Base-by-base conservation (phyloP, 1,284 basidiomycete genomes). In the Ganoderma leucocontextum region DNA sequence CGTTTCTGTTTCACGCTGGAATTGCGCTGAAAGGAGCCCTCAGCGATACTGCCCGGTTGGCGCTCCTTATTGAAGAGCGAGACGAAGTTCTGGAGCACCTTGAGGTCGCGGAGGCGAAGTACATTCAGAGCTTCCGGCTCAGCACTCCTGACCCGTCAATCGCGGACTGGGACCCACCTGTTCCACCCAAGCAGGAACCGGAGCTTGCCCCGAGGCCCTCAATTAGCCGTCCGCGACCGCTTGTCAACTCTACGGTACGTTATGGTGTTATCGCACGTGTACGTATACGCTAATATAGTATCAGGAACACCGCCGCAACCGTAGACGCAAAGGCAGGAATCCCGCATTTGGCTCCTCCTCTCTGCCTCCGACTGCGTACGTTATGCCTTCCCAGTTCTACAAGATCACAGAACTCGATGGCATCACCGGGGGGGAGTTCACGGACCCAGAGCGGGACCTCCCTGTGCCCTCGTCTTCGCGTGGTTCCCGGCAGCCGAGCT, bases 311-410 rank as follows among this genome's bases (percentile, higher is more conserved):
- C 72, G 75, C 44, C 78, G 82, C 65, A 77, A 82, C 41, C 78
- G 82, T 64, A 77, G 82, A 71, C 82, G 81, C 64, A 82, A 85
- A 71, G 85, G 84, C 17, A 84, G 69, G 65, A 91, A 91, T 70
- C 87, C 87, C 12, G 89, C 89, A 3, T 86, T 83, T 71, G 89
- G 85, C 1, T 84, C 88, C 4, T 90, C 90, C 9, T 91, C 89
- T n/a, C 83, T 89, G 17, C 85, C 89, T 5, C 91, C 91, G 4
- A 91, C 89, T 4, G 90, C 91, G 3, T 93, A 92, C 74, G 88
- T 93, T 17, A 91, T 91, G n/a, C 91, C 91, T 15, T 92, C 90
- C 4, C 86, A 89, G 65, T 93, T 91, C 77, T 93, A 93, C 81
- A 89, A 90, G 74, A 84, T 93, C 42, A 84, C 88, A 44, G 82